Evolutionary conservation across 2,329 filamentous ascomycete genomes (phyloP), one percentile per base, ranked within the genome.

Genomic region (Colletotrichum brevisporum): DNA sequence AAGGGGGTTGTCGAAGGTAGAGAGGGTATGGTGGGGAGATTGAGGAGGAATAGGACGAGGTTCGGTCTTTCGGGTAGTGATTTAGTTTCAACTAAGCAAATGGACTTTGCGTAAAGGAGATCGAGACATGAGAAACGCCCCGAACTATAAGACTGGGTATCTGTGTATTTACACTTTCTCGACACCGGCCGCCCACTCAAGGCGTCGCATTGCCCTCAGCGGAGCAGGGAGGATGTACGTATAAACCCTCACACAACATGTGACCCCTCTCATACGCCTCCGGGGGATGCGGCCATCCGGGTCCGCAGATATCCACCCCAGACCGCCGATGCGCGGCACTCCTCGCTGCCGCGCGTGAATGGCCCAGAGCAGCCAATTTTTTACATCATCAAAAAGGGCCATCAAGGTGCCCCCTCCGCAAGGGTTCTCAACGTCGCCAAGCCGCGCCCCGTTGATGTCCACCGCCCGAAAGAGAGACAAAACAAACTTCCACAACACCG

Each of bases 261-360:
- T 24, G 27, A 31, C 31, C 6, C 31, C 31, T n/a, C 31, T 36
- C 31, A 36, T 10, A 36, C 31, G 10, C 10, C 31, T 8, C 31
- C 21, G 21, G 47, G 47, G 5, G 18, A 21, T n/a, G 47, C 16
- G 50, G 61, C 66, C 66, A 68, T 68, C 66, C 13, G 66, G 66
- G 66, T 68, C 48, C 66, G 47, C 54, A 68, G 13, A 24, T 10
- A 36, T 36, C 31, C 31, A 36, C 31, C 47, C 45, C 45, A 36
- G 27, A 24, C 47, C 41, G 41, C 41, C 52, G 26, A 45, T 45
- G 21, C 31, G 31, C 31, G 4, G 15, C 47, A 51, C 45, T 27
- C 43, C 24, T 24, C n/a, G 9, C 27, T 15, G 5, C 5, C 9
- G n/a, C 2, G 16, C 45, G 45, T 24, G 24, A 10, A 47, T 31